Evolutionary conservation across 2,329 filamentous ascomycete species (phyloP), one percentile per base, ranked within the genome.

Genomic region (Alternaria novae-zelandiae): DNA sequence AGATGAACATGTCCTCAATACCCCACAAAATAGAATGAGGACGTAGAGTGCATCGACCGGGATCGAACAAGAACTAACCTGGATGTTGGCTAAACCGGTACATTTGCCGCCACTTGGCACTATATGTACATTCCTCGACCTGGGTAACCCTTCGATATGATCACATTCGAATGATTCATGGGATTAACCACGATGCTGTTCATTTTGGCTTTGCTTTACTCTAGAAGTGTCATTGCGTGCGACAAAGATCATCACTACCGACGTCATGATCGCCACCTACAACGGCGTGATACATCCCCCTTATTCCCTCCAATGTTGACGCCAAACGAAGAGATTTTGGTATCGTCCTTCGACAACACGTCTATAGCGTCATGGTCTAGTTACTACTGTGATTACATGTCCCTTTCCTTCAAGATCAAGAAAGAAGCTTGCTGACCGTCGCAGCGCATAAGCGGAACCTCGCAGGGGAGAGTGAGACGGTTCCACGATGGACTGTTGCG

Each of bases 341-440:
- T 79, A 50, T 72, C 77, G 49, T 81, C 79, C 7, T 81, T 82
- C 57, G 77, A 80, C 50, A 79, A 79, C 53, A 77, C 73, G 12
- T 76, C 76, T 15, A 80, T 81, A 47, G 70, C 72, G n/a, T 65
- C 66, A 43, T 79, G 74, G 74, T 75, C 73, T 3, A 74, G 76
- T 53, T 78, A 80, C 55, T 80, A 80, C 59, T 76, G 75, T 60
- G 8, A 28, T 9, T 10, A 9, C 9, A 25, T 25, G 25, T 25
- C 25, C 25, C 25, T 25, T 25, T 25, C 25, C 25, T 25, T 25
- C 25, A 25, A 25, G 25, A 25, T 25, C 25, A 25, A 25, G 25
- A 25, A 25, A 25, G 25, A 25, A 25, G 25, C 25, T 26, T 26
- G 9, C 25, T 26, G 25, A 26, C 9, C 9, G 25, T 10, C 25